Evolutionary conservation across 768 basidiomycete genomes (phyloP).

Genomic region (Boletellus sp.): DNA sequence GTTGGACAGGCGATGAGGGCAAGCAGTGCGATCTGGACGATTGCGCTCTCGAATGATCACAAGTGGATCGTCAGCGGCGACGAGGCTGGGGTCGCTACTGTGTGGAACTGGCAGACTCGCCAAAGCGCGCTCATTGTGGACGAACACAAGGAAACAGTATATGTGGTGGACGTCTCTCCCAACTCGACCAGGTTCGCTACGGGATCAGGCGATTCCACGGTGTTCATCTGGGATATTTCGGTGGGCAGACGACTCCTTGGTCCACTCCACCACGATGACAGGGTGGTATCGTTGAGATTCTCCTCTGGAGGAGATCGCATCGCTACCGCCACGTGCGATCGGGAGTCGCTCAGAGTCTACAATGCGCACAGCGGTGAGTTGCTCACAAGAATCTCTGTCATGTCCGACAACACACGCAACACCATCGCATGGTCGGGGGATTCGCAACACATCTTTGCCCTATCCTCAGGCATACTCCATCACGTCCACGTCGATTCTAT

Average conservation of each 20-base stretch:
- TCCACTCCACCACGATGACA: background rate
- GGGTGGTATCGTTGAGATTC: background rate
- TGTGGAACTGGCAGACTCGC: background rate
- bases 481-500: background rate
- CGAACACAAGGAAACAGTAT: background rate
- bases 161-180: background rate
- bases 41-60: background rate
- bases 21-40: background rate
- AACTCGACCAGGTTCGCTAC: constrained; percentile 1
- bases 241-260: background rate
- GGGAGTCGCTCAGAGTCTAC: background rate
- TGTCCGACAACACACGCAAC: background rate
- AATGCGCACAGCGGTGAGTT: background rate
- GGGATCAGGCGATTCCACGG: background rate
- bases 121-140: background rate
- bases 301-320: background rate
- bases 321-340: background rate
- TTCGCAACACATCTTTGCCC: background rate
- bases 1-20: background rate
- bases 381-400: background rate
- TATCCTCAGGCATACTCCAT: background rate
- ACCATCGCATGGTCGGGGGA: background rate
- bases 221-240: background rate
- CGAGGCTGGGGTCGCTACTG: background rate
- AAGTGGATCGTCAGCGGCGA: background rate